Evolutionary conservation across 148 eudicot genomes (phyloP), one percentile per base, ranked within the genome.

Genomic region (Arbutus unedo): DNA sequence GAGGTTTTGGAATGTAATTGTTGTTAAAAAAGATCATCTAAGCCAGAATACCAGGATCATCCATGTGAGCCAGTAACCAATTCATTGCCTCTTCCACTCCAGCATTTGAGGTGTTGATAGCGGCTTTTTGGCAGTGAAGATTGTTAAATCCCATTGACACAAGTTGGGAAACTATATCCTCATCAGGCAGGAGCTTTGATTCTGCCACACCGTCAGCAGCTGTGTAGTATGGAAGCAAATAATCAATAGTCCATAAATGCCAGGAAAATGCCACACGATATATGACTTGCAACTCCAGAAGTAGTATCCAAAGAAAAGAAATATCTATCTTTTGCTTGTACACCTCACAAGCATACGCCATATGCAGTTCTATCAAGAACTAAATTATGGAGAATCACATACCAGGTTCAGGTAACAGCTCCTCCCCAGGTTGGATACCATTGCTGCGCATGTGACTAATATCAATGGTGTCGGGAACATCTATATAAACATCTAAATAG

Each of bases 1-100:
- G 66, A 41, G 8, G 1, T 67, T 45, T 62, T 4, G 50, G 11
- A 66, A 74, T 70, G 79, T 3, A 59, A 54, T 48, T 76, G 5
- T 8, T 64, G 56, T 77, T 31, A 31, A 21, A 10, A 79, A 21
- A 62, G 16, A 23, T 19, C 44, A 41, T 7, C 18, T 64, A 6
- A 79, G 25, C 44, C 21, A 48, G 56, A 78, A 68, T 88, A 96
- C 99, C 99, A 84, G 99, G 93, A 88, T 96, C 99, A 85, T 90
- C 92, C 98, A 96, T 88, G 90, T 96, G 99, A 88, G 91, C 83
- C 74, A 96, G 93, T 81, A 96, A 89, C 99, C 99, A 96, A 84
- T 92, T 93, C 98, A 94, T 96, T 54, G 99, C 99, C 85, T 90
- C 98, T 84, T 96, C 99, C 73, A 91, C 91, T 85, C 99, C 99